Evolutionary conservation across 2,329 filamentous ascomycete genomes (phyloP), one percentile per base, ranked within the genome.

Genomic region (Venturia asperata): DNA sequence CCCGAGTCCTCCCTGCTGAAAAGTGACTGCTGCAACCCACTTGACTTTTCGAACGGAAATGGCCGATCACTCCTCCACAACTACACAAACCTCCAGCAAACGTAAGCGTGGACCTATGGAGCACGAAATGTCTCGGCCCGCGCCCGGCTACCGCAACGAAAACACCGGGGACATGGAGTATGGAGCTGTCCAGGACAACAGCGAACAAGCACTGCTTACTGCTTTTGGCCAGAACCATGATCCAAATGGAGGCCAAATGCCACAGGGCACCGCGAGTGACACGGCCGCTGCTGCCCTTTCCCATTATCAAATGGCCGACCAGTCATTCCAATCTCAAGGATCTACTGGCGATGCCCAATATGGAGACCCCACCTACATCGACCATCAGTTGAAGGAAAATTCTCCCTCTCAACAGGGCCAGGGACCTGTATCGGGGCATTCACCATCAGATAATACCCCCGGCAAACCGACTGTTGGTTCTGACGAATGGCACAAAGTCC

Each of bases 401-500:
- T 52, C 47, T 75, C 76, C 52, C 80, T 83, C 64, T 80, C 82
- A 65, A 78, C 80, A 68, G 80, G 78, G 19, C 80, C 78, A 13
- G 76, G 82, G 72, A 75, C 80, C 65, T 78, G 83, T 58, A 34
- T 66, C 27, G 72, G 72, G 47, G 27, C 65, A 42, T 17, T 61
- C 34, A 19, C 65, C 63, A 70, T 39, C 65, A 64, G 49, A 69
- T 70, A 10, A 68, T 70, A 41, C 55, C 75, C 74, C 37, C 72
- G 30, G 74, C 58, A 97, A 97, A 77, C 92, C 92, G 9, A 85
- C 88, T 7, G 94, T 97, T n/a, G 94, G 94, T 2, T 94, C 92
- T 1, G 91, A 96, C 64, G 93, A 97, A 77, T 99, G 94, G 94
- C 94, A 99, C 76, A 96, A 96, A 76, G 87, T 96, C 71, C 87